phyloP scores from a whole-genome alignment of 78 protist species.

The Trichosphaerium sp. region DNA sequence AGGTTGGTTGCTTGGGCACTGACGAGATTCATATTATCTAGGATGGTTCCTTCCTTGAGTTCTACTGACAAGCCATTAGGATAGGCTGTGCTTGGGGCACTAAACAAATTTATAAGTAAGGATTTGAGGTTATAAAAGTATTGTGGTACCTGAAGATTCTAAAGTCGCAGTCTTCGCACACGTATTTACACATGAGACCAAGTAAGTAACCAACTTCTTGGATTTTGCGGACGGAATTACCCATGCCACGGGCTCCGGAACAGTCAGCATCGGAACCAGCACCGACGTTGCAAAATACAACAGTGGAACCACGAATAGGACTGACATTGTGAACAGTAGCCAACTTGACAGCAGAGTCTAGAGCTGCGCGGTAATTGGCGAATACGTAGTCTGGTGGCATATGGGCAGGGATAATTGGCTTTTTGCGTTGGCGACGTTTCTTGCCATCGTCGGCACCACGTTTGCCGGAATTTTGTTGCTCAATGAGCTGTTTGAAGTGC shows the following conservation, averaged over 20 bases:
- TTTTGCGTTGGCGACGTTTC: neutral
- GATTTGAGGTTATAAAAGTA: too few relatives aligned
- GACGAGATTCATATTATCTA: conserved; percentile 26
- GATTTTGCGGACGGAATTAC: neutral
- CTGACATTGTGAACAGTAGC: conserved; percentile 62
- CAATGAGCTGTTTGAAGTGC: neutral
- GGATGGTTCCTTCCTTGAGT: conserved; percentile 23
- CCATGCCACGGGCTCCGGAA: neutral
- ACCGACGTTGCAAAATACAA: conserved; percentile 21
- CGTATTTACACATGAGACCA: conserved; percentile 62
- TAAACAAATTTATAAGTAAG: neutral
- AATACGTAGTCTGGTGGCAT: conserved; percentile 22
- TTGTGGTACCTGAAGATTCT: conserved; percentile 20
- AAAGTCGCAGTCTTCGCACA: conserved; percentile 63
- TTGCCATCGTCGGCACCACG: neutral
- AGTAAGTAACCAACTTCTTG: conserved; percentile 38
- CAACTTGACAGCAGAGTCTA: conserved; percentile 47
- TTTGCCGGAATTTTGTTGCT: neutral
- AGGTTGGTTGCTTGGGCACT: neutral
- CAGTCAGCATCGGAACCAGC: neutral
- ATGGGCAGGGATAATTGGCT: neutral
- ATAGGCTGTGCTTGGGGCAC: neutral
- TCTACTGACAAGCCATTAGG: conserved; percentile 5
- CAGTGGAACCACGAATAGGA: conserved; percentile 62
- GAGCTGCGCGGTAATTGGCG: conserved; percentile 25